phyloP scores from a whole-genome alignment of 2,329 filamentous ascomycete species.

The Cladosporium sp. region DNA sequence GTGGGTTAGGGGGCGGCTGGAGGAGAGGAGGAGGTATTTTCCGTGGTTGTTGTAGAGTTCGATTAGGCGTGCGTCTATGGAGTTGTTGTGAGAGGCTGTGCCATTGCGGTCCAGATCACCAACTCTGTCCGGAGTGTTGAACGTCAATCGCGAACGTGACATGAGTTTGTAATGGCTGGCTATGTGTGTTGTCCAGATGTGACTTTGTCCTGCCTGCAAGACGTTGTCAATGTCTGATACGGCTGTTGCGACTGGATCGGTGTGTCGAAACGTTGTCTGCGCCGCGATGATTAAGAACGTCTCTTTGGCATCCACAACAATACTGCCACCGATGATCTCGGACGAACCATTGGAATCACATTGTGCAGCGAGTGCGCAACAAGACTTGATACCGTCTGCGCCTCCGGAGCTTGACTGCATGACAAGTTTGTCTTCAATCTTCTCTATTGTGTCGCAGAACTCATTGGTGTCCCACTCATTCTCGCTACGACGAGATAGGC shows the following conservation, averaged over 20 bases:
- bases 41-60: not conserved
- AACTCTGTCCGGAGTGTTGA: not conserved
- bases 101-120: not conserved
- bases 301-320: constrained; percentile 41
- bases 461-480: constrained; percentile 48
- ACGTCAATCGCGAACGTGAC: not conserved
- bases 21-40: not conserved
- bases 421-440: constrained; percentile 28
- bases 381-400: not conserved
- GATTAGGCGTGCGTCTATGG: not conserved
- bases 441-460: constrained; percentile 43
- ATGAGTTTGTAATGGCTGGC: not conserved
- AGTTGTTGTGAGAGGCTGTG: not conserved
- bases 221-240: constrained; percentile 26
- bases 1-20: not conserved
- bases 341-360: not conserved
- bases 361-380: not conserved
- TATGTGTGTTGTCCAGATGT: not conserved
- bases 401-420: not conserved
- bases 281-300: constrained; percentile 42
- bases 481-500: constrained; percentile 43
- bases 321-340: not conserved
- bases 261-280: constrained; percentile 42
- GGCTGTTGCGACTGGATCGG: constrained; percentile 32
- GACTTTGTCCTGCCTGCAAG: not conserved